A percentile compares a stretch with the other conserved stretches of the same genome.
Conservation (phyloP, 805 yeast species). For the Ogataea paradorogensis region DNA sequence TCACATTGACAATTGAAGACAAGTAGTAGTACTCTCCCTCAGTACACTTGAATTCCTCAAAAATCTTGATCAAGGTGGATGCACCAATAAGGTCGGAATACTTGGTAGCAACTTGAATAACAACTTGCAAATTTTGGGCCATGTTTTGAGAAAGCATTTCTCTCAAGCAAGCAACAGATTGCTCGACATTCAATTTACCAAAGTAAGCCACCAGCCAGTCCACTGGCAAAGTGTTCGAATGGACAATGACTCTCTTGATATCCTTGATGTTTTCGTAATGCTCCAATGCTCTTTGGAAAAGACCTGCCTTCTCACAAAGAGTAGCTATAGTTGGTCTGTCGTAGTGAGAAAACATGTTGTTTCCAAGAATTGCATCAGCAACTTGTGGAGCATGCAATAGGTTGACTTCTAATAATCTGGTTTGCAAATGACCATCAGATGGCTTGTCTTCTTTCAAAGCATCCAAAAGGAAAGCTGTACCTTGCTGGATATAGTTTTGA, state of each 20-base stretch:
- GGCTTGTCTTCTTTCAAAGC: slow-evolving; percentile 93
- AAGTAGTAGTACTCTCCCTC: slow-evolving; percentile 95
- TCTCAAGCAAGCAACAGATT: slow-evolving; percentile 79
- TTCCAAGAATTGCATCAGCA: slow-evolving; percentile 97
- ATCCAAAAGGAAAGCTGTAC: slow-evolving; percentile 93
- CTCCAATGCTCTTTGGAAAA: slow-evolving; percentile 93
- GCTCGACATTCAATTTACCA: slow-evolving; percentile 93
- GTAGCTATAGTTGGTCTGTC: slow-evolving; percentile 91
- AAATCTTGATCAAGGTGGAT: slow-evolving; percentile 75
- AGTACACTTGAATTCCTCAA: slow-evolving; percentile 87
- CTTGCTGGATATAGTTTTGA: slow-evolving; percentile 93
- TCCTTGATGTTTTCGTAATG: slow-evolving; percentile 93
- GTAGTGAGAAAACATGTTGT: slow-evolving; percentile 91
- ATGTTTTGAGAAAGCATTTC: slow-evolving; percentile 79
- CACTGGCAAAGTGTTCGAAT: slow-evolving; percentile 77
- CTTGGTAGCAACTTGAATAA: slow-evolving; percentile 94
- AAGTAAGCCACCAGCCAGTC: slow-evolving; percentile 94
- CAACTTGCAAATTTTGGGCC: slow-evolving; percentile 86
- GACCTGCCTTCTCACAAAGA: slow-evolving; percentile 93
- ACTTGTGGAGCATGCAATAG: slow-evolving; percentile 97
- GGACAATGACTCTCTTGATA: slow-evolving; percentile 90
- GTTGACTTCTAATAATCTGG: slow-evolving; percentile 89
- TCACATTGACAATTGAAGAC: slow-evolving; percentile 87
- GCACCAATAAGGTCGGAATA: slow-evolving; percentile 93
- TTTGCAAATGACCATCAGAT: slow-evolving; percentile 93